Base-by-base conservation (phyloP, 2,329 filamentous ascomycete species). In the Pyricularia pennisetigena region DNA sequence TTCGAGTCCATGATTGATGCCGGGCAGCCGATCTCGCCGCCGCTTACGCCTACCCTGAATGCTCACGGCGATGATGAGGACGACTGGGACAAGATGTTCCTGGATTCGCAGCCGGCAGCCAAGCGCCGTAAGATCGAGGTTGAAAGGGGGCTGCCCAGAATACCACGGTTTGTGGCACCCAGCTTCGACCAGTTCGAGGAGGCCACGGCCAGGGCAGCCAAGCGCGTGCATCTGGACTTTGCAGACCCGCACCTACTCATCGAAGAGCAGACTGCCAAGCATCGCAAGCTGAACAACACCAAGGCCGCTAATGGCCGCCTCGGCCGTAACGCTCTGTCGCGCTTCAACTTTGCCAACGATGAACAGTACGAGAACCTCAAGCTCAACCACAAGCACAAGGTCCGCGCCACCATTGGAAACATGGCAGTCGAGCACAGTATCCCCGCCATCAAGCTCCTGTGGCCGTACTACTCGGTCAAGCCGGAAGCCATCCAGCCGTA, bases 341-440 rank as follows among this genome's bases (percentile, higher is more conserved):
- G 94, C 61, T 99, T 97, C 83, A 98, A 98, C 76, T 91, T 96
- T 69, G 97, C 94, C 32, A 98, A 98, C 71, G 95, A 99, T 74
- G 91, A 95, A 69, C 94, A 94, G 1, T 99, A 99, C 77, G 94
- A 98, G 75, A 88, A 93, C 70, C 86, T 99, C 63, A 98, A 98
- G 79, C 93, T 97, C 78, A 98, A 97, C 75, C 94, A 97, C 75
- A 93, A 97, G 79, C 93, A 92, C 83, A 98, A 97, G 79, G 92
- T 99, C 70, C 89, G 95, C 72, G 95, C 93, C 67, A 97, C 93
- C 1, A 86, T 99, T 70, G 93, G 93, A 64, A 94, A 94, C 75
- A 88, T 97, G 70, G 89, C 91, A n/a, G 89, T 99, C 61, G 95
- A 99, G 77, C 95, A 99, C 80, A 94, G 92, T 77, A 84, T 97